Base-by-base conservation (phyloP, 176 grass and related monocot genomes). In the Oryza meyeriana region DNA sequence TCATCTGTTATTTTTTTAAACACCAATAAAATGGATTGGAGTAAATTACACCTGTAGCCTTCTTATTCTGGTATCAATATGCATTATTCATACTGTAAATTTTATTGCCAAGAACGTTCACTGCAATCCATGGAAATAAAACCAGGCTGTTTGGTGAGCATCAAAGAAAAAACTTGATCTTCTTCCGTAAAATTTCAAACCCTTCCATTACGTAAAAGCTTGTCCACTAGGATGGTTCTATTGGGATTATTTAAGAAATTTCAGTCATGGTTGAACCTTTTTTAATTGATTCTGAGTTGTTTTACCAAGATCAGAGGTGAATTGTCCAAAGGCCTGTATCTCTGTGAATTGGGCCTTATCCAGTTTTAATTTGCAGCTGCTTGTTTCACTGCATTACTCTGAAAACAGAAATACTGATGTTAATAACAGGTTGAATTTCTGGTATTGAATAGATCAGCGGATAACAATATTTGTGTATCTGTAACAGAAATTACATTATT, bases 51-150 rank as follows among this genome's bases (percentile, higher is more conserved):
- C 44, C 42, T 10, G 40, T 74, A 31, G 7, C 35, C 33, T 74
- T 66, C 6, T 40, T 67, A 57, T 75, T 58, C 29, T 69, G 14
- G 50, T 47, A 33, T 5, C 12, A 74, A 27, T 36, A 77, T 77
- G 29, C 17, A 40, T 55, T 76, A 30, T 84, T 84, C 44, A 55
- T 32, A 67, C 66, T 83, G 61, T 30, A 75, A 42, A 59, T 59
- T 25, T 7, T 24, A 59, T 59, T 59, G 25, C 55, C 22, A 24
- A 57, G 20, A 22, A 57, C 8, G n/a, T 11, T 59, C 55, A 59
- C n/a, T 59, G 18, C 9, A 2, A 25, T 24, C 9, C 22, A 57
- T 10, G 52, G 52, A 57, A 57, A 57, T 20, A 57, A 52, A 57
- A 57, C 52, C 1, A 1, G 1, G 22, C 18, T 57, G 52, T 57